phyloP scores from a whole-genome alignment of 1,284 basidiomycete species.

The Papiliotrema fonsecae region DNA sequence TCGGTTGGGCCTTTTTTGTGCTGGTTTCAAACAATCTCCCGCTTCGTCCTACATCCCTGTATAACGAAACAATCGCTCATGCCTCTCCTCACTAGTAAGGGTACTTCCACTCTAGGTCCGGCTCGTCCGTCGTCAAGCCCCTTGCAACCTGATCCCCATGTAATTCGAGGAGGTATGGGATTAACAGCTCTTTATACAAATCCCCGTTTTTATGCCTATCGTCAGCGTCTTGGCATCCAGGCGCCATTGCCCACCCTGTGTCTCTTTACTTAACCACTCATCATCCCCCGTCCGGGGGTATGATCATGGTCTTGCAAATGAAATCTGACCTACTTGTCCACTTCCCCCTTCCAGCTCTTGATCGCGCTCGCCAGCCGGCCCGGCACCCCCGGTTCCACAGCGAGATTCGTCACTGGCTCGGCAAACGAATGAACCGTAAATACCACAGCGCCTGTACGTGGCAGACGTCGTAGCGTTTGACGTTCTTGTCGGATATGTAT shows the following conservation, averaged over 20 bases:
- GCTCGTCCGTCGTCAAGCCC: not conserved
- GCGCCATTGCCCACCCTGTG: too few relatives aligned
- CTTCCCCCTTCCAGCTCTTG: constrained; percentile 4
- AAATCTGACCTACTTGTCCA: not conserved
- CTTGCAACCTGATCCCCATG: constrained; percentile 1
- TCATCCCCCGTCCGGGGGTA: too few relatives aligned
- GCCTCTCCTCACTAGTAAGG: too few relatives aligned
- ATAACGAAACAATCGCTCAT: too few relatives aligned
- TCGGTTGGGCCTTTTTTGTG: too few relatives aligned
- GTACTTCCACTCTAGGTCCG: constrained; percentile 5
- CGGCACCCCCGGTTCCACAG: not conserved
- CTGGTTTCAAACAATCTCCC: too few relatives aligned
- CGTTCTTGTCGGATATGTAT: not conserved
- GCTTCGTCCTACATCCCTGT: too few relatives aligned
- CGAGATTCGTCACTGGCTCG: not conserved
- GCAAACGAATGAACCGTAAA: not conserved
- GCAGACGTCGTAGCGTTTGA: not conserved
- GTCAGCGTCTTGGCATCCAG: too few relatives aligned
- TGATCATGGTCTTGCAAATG: too few relatives aligned
- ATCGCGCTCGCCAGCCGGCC: constrained; percentile 2
- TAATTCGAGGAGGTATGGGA: not conserved
- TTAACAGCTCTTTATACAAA: constrained; percentile 1
- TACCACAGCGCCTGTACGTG: not conserved
- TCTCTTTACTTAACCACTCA: not conserved
- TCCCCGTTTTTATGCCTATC: constrained; percentile 2